Evolutionary conservation across 139 green algal species (phyloP), one percentile per base, ranked within the genome.

Genomic region (Coelastrella sp.): DNA sequence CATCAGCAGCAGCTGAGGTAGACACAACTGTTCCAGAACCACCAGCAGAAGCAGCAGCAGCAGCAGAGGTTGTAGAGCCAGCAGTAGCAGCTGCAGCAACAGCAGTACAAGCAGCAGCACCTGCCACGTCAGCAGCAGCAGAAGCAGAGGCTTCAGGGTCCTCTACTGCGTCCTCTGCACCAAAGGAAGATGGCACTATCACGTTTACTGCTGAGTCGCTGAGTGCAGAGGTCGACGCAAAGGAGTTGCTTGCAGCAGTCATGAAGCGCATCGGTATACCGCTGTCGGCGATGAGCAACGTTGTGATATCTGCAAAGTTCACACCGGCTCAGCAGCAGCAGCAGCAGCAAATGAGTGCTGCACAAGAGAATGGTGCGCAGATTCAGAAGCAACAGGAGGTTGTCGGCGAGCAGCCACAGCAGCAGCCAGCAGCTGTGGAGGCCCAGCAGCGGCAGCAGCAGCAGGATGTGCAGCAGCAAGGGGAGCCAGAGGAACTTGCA

Each of bases 211-310:
- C 86, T 7, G 86, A 84, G 73, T 79, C 74, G 5, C 75, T 90
- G 4, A 90, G 61, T 57, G 13, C 74, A 17, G 58, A 90, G 20
- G 86, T 90, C 5, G 86, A 90, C 74, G 74, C 75, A 10, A 59
- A 90, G 11, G 75, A 90, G 58, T 64, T 90, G 74, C 86, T 90
- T n/a, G 57, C 75, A 60, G 86, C 86, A 20, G 86, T 83, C 16
- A 14, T 89, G 61, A 80, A 58, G 17, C 47, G 83, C 19, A 68
- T 88, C 11, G 68, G 64, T 19, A 56, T 88, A 23, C 83, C 83
- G 13, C 66, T 88, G 17, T 11, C 19, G 57, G 68, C 83, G 4
- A 57, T 87, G 65, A 65, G 82, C 10, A 57, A 66, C 4, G 56
- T 88, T 5, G 80, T 68, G 0, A 88, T 88, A 22, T 71, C 68